phyloP scores from a whole-genome alignment of 768 basidiomycete genomes.

The Pilatotrama ljubarskyi region DNA sequence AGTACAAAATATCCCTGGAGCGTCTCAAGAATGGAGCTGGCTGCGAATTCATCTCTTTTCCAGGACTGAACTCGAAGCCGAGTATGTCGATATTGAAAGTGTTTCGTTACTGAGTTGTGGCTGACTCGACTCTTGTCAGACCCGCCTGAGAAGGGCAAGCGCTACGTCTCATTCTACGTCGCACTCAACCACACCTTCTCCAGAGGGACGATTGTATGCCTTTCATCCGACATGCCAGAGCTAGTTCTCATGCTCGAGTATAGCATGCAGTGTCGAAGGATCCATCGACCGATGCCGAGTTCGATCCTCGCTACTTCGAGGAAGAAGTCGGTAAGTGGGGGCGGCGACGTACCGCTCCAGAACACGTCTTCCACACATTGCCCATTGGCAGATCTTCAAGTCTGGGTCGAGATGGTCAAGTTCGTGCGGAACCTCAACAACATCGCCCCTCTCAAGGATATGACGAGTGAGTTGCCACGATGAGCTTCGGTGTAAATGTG shows the following conservation, averaged over 20 bases:
- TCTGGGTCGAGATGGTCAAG: slow-evolving; percentile 33
- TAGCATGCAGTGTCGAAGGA: slow-evolving; percentile 35
- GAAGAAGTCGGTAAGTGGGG: slow-evolving; percentile 29
- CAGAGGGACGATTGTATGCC: slow-evolving; percentile 48
- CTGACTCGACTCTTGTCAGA: slow-evolving; percentile 29
- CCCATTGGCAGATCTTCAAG: slow-evolving; percentile 28
- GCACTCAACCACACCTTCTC: slow-evolving; percentile 48
- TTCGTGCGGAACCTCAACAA: slow-evolving; percentile 28
- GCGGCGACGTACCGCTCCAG: too few species aligned
- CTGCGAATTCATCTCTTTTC: slow-evolving; percentile 36
- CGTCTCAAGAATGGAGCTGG: slow-evolving; percentile 30
- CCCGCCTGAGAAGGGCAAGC: slow-evolving; percentile 39
- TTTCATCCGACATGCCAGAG: not conserved
- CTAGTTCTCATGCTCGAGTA: not conserved
- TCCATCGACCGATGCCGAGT: slow-evolving; percentile 28
- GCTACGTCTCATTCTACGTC: slow-evolving; percentile 41
- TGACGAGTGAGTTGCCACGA: slow-evolving; percentile 21
- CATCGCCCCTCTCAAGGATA: slow-evolving; percentile 28
- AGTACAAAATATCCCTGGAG: slow-evolving; percentile 41
- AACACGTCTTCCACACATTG: not conserved
- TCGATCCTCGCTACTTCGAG: slow-evolving; percentile 37
- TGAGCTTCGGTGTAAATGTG: not conserved
- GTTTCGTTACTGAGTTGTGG: not conserved
- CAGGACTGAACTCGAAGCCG: slow-evolving; percentile 26
- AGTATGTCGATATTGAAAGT: slow-evolving; percentile 26